A percentile compares a stretch with the other conserved stretches of the same genome.
phyloP scores from a whole-genome alignment of 768 basidiomycete genomes.

The Tricholoma flavovirens region DNA sequence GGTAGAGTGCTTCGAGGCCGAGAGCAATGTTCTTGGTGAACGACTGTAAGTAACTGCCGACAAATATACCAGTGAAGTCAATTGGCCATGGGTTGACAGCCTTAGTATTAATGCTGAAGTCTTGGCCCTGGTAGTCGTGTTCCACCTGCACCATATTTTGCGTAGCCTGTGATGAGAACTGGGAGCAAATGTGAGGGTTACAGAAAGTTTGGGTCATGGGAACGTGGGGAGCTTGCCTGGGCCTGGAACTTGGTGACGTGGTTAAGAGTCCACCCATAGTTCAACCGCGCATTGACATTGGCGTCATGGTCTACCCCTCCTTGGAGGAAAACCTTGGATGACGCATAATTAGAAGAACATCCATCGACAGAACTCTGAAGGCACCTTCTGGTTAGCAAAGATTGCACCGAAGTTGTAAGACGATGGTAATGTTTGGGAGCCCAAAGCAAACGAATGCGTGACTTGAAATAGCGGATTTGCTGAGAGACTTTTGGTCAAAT shows the following conservation, averaged over 20 bases:
- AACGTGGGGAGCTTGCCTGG: slow-evolving; percentile 52
- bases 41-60: slow-evolving; percentile 90
- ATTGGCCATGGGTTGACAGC: slow-evolving; percentile 86
- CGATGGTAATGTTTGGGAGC: slow-evolving; percentile 76
- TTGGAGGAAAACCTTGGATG: slow-evolving; percentile 76
- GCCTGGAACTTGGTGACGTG: slow-evolving; percentile 83
- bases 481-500: slow-evolving; percentile 90
- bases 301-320: slow-evolving; percentile 94
- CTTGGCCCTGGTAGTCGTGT: slow-evolving; percentile 87
- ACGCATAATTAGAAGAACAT: slow-evolving; percentile 14
- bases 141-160: slow-evolving; percentile 93
- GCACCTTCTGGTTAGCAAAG: slow-evolving; percentile 78
- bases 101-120: slow-evolving; percentile 83
- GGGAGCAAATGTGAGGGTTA: slow-evolving; percentile 12
- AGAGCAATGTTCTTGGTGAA: slow-evolving; percentile 85
- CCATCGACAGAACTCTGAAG: slow-evolving; percentile 3
- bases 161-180: slow-evolving; percentile 72
- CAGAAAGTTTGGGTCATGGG: slow-evolving; percentile 5
- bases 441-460: slow-evolving; percentile 91
- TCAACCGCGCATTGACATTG: slow-evolving; percentile 80
- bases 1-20: slow-evolving; percentile 80
- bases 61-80: slow-evolving; percentile 87
- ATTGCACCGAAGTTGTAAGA: slow-evolving; percentile 95
- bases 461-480: slow-evolving; percentile 97
- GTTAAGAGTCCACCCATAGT: slow-evolving; percentile 78